Evolutionary conservation across 1,284 basidiomycete genomes (phyloP).

Genomic region (Grifola frondosa): DNA sequence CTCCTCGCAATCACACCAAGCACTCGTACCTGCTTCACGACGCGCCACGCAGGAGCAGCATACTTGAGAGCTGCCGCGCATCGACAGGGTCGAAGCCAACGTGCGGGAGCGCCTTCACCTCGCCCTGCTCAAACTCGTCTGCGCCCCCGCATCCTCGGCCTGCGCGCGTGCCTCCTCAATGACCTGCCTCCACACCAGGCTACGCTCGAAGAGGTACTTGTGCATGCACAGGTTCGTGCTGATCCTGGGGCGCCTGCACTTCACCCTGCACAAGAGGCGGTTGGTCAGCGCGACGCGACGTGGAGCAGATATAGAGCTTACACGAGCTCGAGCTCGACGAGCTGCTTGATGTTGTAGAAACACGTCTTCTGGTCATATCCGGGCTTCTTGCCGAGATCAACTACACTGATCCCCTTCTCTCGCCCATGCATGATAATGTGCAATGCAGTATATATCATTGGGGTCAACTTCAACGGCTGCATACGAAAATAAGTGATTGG

Average conservation of each 20-base stretch:
- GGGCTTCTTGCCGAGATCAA: slow-evolving; percentile 73
- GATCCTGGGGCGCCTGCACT: slow-evolving; percentile 73
- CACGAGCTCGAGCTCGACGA: slow-evolving; percentile 73
- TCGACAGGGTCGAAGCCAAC: slow-evolving; percentile 72
- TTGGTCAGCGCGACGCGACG: neutral
- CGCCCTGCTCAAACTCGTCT: slow-evolving; percentile 37
- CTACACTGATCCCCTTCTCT: slow-evolving; percentile 74
- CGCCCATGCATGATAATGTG: slow-evolving; percentile 81
- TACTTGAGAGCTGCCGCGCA: slow-evolving; percentile 69
- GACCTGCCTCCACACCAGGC: slow-evolving; percentile 68
- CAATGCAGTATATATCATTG: slow-evolving; percentile 84
- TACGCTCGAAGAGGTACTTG: slow-evolving; percentile 75
- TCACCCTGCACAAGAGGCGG: slow-evolving; percentile 49
- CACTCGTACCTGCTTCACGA: too few species aligned
- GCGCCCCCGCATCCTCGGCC: slow-evolving; percentile 24
- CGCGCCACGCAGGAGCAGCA: slow-evolving; percentile 62
- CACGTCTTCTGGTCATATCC: slow-evolving; percentile 88
- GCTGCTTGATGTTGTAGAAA: slow-evolving; percentile 79
- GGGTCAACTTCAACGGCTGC: slow-evolving; percentile 76
- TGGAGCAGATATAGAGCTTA: slow-evolving; percentile 41
- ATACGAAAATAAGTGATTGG: slow-evolving; percentile 1
- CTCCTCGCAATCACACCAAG: too few species aligned
- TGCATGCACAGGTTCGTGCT: slow-evolving; percentile 76
- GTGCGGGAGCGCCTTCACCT: slow-evolving; percentile 33
- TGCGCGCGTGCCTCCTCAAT: slow-evolving; percentile 43